Evolutionary conservation across 2,329 filamentous ascomycete genomes (phyloP), one percentile per base, ranked within the genome.

Genomic region (Thermoascus crustaceus): DNA sequence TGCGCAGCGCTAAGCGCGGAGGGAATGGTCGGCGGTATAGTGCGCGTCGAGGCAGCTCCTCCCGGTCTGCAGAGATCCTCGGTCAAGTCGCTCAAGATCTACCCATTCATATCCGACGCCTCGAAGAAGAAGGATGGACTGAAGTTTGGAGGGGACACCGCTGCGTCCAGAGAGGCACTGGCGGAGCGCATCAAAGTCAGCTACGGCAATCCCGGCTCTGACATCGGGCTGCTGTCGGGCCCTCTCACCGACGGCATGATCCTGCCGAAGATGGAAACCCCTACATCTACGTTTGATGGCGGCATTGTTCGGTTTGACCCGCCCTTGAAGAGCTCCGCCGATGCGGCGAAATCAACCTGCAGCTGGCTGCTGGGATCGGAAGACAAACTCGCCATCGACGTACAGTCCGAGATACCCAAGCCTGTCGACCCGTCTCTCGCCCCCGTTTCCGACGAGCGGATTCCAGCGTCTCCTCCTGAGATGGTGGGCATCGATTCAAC

Each of bases 181-280:
- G 78, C 79, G 3, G 81, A 82, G 51, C 76, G 76, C 27, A 78
- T 94, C 42, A 76, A 77, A 43, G 73, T 79, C 7, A 73, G 85
- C 3, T 91, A 91, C 47, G 75, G 77, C 13, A 71, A 69, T 19
- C 55, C 67, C 19, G 72, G 68, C 23, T 67, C 65, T 0, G 73
- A 75, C 14, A 62, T 68, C 27, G 78, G 82, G 1, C 58, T 96
- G 11, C 66, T 96, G 1, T 76, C 83, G 37, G 91, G 91, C 0
- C 87, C 91, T 4, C 57, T 98, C 33, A 95, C 88, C 0, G 86
- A 98, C 58, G 88, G 89, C 2, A 82, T 89, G 64, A 63, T 95
- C 9, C 63, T 98, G 13, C 76, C 75, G 2, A 78, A 68, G 22
- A 71, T 71, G 36, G 68, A 72, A 39, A 76, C 65, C 14, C 64